Evolutionary conservation across 805 yeast species (phyloP).

Genomic region (Metahyphopichia silvanorum): DNA sequence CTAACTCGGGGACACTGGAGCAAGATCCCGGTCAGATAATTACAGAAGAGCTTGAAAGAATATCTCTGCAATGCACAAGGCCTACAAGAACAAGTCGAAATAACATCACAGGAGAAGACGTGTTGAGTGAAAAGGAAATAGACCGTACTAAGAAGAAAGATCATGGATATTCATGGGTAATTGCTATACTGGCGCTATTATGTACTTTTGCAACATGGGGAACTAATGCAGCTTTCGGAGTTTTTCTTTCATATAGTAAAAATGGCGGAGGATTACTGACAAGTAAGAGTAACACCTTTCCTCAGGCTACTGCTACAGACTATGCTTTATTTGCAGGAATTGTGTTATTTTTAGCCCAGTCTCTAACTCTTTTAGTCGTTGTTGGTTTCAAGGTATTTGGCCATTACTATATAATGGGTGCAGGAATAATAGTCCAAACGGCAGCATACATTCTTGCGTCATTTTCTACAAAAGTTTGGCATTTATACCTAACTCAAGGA

Average conservation of each 20-base stretch:
- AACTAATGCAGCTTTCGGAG: conserved; percentile 55
- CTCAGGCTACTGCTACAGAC: conserved; percentile 42
- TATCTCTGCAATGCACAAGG: too few species aligned
- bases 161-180: conserved; percentile 52
- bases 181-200: conserved; percentile 48
- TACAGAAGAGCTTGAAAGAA: too few species aligned
- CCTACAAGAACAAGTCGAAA: too few species aligned
- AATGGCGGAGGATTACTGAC: conserved; percentile 12
- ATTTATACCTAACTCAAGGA: conserved; percentile 52
- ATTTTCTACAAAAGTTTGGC: conserved; percentile 49
- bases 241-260: conserved; percentile 51
- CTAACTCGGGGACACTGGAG: too few species aligned
- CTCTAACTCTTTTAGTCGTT: conserved; percentile 51
- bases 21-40: too few species aligned
- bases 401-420: conserved; percentile 39
- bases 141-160: too few species aligned
- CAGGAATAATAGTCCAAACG: conserved; percentile 45
- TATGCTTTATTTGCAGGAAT: conserved; percentile 52
- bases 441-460: conserved; percentile 50
- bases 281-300: conserved; percentile 24
- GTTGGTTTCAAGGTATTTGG: conserved; percentile 50
- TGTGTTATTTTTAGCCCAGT: conserved; percentile 53
- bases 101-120: too few species aligned
- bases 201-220: conserved; percentile 54
- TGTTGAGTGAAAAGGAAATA: too few species aligned